Percentiles rank a stretch among this genome's conserved stretches.
Conservation (phyloP, 2,329 filamentous ascomycete species). For the Ceratocystis colombiana region DNA sequence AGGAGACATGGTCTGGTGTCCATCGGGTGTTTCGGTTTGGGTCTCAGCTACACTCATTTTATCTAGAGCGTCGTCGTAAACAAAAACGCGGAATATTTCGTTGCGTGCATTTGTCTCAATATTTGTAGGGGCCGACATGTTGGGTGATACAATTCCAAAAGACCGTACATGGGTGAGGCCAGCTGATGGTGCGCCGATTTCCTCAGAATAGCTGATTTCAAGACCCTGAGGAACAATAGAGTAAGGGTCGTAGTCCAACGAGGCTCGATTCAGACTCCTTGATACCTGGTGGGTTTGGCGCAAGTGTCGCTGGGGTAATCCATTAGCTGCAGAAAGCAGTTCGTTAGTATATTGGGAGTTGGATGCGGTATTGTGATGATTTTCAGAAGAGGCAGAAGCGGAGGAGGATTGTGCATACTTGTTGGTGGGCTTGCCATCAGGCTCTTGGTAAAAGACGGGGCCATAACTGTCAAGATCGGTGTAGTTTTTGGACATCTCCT, state of each 20-base stretch:
- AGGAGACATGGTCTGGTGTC: conserved; percentile 35
- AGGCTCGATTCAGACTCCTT: too few species aligned
- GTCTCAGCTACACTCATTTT: conserved; percentile 49
- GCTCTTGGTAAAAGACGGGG: conserved; percentile 33
- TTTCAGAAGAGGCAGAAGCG: neutral
- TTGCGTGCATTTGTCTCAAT: conserved; percentile 42
- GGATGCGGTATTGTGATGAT: conserved; percentile 10
- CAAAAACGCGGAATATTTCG: conserved; percentile 31
- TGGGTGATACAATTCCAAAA: conserved; percentile 28
- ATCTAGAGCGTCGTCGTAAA: conserved; percentile 54
- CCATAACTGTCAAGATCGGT: conserved; percentile 37
- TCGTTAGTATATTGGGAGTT: conserved; percentile 19
- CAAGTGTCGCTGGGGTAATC: neutral
- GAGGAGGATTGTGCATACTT: conserved; percentile 17
- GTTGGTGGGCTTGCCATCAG: conserved; percentile 32
- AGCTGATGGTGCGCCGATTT: conserved; percentile 32
- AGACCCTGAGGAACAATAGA: conserved; percentile 41
- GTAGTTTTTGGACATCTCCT: conserved; percentile 34
- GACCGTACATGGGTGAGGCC: conserved; percentile 24
- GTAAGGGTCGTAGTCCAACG: conserved; percentile 29
- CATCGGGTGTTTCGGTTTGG: conserved; percentile 39
- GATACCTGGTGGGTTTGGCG: neutral
- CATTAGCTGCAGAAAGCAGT: conserved; percentile 14
- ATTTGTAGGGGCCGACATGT: conserved; percentile 22
- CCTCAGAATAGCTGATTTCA: conserved; percentile 40